A percentile compares a stretch with the other conserved stretches of the same genome.
phyloP scores from a whole-genome alignment of 2,329 filamentous ascomycete species.

The Cytospora leucostoma region DNA sequence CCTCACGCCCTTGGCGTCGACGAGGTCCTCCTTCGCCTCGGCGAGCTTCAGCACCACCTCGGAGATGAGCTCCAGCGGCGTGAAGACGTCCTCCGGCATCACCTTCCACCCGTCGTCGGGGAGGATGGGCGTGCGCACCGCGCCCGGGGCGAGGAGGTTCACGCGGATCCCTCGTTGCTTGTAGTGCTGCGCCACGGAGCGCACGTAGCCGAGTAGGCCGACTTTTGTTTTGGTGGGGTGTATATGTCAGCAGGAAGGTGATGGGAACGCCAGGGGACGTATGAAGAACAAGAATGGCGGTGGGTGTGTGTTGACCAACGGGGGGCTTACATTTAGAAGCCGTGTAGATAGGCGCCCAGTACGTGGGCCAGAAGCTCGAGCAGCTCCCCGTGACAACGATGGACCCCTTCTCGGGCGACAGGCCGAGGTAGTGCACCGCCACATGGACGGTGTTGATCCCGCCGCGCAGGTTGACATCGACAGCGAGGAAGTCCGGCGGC shows the following conservation, averaged over 20 bases:
- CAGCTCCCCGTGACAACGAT: conserved; percentile 25
- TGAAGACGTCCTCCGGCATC: conserved; percentile 19
- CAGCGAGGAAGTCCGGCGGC: conserved; percentile 8
- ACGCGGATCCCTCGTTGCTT: conserved; percentile 19
- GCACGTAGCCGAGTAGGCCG: conserved; percentile 20
- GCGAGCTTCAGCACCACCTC: conserved; percentile 17
- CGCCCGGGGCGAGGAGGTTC: conserved; percentile 22
- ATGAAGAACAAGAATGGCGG: too few relatives aligned
- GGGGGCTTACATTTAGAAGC: conserved; percentile 27
- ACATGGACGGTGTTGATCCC: conserved; percentile 25
- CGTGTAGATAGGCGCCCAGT: conserved; percentile 24
- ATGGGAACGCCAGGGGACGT: too few relatives aligned
- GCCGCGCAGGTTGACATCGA: conserved; percentile 27
- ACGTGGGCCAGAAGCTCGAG: conserved; percentile 25
- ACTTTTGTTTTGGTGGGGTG: not conserved
- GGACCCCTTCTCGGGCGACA: conserved; percentile 19
- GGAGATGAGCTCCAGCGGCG: conserved; percentile 11
- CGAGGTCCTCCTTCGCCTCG: conserved; percentile 8
- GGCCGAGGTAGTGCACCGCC: conserved; percentile 21
- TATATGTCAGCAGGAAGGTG: too few relatives aligned
- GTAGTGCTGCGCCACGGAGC: conserved; percentile 14
- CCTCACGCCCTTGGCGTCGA: conserved; percentile 18
- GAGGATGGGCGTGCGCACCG: conserved; percentile 19
- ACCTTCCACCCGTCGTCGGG: conserved; percentile 1
- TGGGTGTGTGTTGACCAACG: too few relatives aligned